Percentiles rank a stretch among this genome's conserved stretches.
Conservation (phyloP, 306 rosid species). For the Cicer yamashitae region DNA sequence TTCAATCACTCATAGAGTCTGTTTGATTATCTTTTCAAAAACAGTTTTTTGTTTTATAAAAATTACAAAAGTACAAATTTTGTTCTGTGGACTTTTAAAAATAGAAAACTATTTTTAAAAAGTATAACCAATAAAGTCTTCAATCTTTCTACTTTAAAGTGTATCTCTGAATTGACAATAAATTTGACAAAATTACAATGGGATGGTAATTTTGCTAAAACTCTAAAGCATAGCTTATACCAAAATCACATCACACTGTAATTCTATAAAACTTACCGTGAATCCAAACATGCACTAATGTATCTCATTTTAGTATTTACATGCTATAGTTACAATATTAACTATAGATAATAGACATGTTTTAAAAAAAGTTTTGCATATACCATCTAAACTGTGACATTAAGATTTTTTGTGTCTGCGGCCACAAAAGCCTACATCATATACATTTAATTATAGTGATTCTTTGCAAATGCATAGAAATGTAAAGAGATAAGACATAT, state of each 20-base stretch:
- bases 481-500: neutral
- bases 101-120: too few relatives aligned
- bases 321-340: neutral
- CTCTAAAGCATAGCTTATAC: neutral
- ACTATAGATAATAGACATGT: neutral
- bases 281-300: neutral
- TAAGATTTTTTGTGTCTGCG: neutral
- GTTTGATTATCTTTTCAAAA: neutral
- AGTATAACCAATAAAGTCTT: too few relatives aligned
- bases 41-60: too few relatives aligned
- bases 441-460: neutral
- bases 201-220: neutral
- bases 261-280: neutral
- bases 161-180: neutral
- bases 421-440: neutral
- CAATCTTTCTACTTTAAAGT: too few relatives aligned
- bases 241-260: neutral
- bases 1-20: neutral
- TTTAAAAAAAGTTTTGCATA: too few relatives aligned
- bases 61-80: too few relatives aligned
- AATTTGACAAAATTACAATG: neutral
- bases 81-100: too few relatives aligned
- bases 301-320: neutral
- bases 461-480: neutral
- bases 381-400: neutral